These are phyloP conservation scores for Pyrenophora teres DNA, from an alignment of 2,329 filamentous ascomycete genomes.

Conservation along the genomic window DNA sequence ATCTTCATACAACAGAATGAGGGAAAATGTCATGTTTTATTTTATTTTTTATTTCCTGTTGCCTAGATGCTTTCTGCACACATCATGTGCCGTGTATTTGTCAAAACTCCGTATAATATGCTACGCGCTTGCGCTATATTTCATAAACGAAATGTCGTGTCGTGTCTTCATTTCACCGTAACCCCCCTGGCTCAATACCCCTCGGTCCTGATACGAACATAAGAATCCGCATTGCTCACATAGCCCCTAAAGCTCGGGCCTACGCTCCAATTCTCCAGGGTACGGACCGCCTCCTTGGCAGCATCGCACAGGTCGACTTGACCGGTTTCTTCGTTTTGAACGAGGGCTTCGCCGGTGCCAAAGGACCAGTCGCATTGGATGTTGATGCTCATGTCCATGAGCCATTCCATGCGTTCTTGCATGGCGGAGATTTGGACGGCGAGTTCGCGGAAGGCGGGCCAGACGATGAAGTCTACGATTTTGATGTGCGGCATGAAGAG, in stretches of 20 bases:
- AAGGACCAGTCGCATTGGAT: slow-evolving; percentile 28
- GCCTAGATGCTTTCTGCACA: neutral
- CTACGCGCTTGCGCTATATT: neutral
- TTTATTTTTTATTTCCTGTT: neutral
- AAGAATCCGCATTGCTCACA: slow-evolving; percentile 31
- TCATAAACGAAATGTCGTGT: neutral
- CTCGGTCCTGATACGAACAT: slow-evolving; percentile 28
- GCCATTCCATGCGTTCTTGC: slow-evolving; percentile 33
- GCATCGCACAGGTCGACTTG: slow-evolving; percentile 20
- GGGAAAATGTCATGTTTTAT: too few relatives aligned
- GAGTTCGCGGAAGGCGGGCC: slow-evolving; percentile 34
- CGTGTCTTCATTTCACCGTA: neutral
- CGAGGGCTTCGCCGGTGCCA: slow-evolving; percentile 13
- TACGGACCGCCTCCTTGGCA: slow-evolving; percentile 20
- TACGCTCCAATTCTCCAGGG: slow-evolving; percentile 27
- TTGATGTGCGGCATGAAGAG: slow-evolving; percentile 35
- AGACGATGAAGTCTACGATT: slow-evolving; percentile 28
- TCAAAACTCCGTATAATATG: neutral
- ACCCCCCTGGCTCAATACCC: slow-evolving; percentile 19
- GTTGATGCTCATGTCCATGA: slow-evolving; percentile 27
- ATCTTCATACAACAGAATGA: too few relatives aligned
- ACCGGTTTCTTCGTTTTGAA: slow-evolving; percentile 17
- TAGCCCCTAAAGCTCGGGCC: slow-evolving; percentile 30
- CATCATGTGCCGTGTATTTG: too few relatives aligned
- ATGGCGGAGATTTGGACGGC: slow-evolving; percentile 30